Evolutionary conservation across 139 green algal species (phyloP).

Genomic region (Micractinium conductrix): DNA sequence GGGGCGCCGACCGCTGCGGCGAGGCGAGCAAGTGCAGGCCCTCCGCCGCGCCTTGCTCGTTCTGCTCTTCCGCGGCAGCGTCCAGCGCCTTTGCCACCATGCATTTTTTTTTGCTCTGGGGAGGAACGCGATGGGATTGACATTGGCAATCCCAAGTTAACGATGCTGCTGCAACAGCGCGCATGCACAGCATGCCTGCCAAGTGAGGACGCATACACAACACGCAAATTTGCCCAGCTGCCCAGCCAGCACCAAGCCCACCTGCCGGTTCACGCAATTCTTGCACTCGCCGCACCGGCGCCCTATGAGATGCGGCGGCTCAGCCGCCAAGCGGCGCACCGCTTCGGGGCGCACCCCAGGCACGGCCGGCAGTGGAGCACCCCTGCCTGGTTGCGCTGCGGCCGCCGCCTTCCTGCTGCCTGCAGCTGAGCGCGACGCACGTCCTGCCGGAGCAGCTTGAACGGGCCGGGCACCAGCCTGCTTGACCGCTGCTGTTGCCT

Average conservation of each 20-base stretch:
- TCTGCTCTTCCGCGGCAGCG: neutral
- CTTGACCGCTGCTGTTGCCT: neutral
- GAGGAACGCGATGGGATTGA: too few relatives aligned
- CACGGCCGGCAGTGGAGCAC: neutral
- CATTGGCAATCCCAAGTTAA: too few relatives aligned
- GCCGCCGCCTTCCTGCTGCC: neutral
- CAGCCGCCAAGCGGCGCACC: neutral
- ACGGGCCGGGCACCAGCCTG: neutral
- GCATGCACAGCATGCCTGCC: too few relatives aligned
- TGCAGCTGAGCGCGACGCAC: too few relatives aligned
- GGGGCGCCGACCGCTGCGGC: neutral
- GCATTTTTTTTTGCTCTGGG: constrained; percentile 20
- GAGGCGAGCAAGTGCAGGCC: neutral
- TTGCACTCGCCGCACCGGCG: constrained; percentile 34
- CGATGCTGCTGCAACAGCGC: too few relatives aligned
- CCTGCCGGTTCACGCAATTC: constrained; percentile 19
- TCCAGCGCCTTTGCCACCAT: neutral
- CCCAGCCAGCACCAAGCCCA: too few relatives aligned
- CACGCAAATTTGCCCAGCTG: too few relatives aligned
- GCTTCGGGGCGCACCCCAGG: neutral
- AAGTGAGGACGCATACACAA: too few relatives aligned
- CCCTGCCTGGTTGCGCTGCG: neutral
- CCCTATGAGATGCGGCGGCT: neutral
- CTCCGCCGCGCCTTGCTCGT: neutral
- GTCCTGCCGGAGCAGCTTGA: too few relatives aligned